phyloP scores from a whole-genome alignment of 495 filamentous ascomycete species.

The Daldinia vernicosa region DNA sequence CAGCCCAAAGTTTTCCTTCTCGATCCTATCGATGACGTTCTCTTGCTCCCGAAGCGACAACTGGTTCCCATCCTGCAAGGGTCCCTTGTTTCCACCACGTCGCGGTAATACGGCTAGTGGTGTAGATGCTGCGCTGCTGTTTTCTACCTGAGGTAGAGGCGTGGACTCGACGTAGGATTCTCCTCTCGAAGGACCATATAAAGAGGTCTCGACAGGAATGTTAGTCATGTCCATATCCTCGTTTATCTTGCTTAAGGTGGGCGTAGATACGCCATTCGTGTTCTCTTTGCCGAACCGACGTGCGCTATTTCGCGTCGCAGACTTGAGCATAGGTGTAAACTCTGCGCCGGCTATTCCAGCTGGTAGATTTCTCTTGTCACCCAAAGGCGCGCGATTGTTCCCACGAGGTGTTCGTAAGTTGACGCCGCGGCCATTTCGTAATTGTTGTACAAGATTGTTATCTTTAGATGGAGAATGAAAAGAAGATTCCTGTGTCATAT shows the following conservation, averaged over 20 bases:
- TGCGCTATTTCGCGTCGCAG: conserved; percentile 81
- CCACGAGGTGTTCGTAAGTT: conserved; percentile 75
- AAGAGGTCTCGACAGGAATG: conserved; percentile 69
- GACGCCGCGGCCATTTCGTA: conserved; percentile 66
- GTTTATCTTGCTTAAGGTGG: conserved; percentile 69
- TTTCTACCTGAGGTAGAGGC: conserved; percentile 73
- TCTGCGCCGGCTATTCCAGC: conserved; percentile 71
- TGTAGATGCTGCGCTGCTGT: conserved; percentile 81
- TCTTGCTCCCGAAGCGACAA: conserved; percentile 94
- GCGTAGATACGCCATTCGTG: conserved; percentile 67
- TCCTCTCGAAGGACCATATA: conserved; percentile 70
- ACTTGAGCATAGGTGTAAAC: conserved; percentile 94
- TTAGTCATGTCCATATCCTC: conserved; percentile 73
- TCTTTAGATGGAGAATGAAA: conserved; percentile 87
- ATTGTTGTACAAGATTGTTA: conserved; percentile 72
- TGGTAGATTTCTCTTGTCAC: conserved; percentile 71
- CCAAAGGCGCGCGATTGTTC: conserved; percentile 66
- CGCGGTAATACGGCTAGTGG: conserved; percentile 73
- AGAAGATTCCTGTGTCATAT: conserved; percentile 82
- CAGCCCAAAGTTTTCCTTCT: conserved; percentile 87
- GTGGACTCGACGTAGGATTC: conserved; percentile 60
- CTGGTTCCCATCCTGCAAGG: conserved; percentile 82
- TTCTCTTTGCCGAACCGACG: conserved; percentile 65
- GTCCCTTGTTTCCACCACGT: conserved; percentile 65
- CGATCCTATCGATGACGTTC: conserved; percentile 91